Base-by-base conservation (phyloP, 371 early-diverging fungal genomes). In the Apophysomyces sp. region DNA sequence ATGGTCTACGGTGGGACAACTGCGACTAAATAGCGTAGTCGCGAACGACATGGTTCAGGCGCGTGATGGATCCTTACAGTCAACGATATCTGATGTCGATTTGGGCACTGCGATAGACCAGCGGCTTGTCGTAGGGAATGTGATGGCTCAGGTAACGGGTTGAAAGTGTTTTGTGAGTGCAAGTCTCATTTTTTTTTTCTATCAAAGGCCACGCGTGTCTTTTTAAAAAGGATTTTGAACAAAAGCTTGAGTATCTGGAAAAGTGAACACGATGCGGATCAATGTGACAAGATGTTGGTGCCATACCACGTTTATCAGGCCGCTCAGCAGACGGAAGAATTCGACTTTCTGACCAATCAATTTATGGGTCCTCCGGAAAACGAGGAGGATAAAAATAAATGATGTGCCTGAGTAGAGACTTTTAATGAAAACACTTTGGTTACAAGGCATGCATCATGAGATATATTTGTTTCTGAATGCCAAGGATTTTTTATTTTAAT, bases 341-440 rank as follows among this genome's bases (percentile, higher is more conserved):
- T 85, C 40, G 86, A 85, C 39, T 83, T 85, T 58, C 61, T 85
- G 18, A 83, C 84, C 0, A 81, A 73, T 51, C 72, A 81, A 55
- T 77, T 80, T 60, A 75, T 78, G 78, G 78, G 76, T 0, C 65
- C 78, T 18, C 21, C 49, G 21, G 52, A 52, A 39, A 37, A 51
- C 32, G 34, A 52, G 32, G 52, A 36, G 21, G 18, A 31, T 37
- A 29, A 30, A 15, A 55, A 55, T 28, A 55, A 26, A 27, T 16
- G 29, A 44, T 27, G n/a, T 37, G 41, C 32, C 12, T 26, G 37
- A 26, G 3, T 57, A 11, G 24, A 40, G 40, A 37, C 36, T 21
- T 40, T 40, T 27, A 40, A 39, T 0, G 12, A 40, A 11, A 11
- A 29, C 18, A 40, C 4, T 24, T 26, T 5, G 11, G 37, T 37